Evolutionary conservation across 805 yeast genomes (phyloP), one percentile per base, ranked within the genome.

Genomic region (Metschnikowia kunwiensis): DNA sequence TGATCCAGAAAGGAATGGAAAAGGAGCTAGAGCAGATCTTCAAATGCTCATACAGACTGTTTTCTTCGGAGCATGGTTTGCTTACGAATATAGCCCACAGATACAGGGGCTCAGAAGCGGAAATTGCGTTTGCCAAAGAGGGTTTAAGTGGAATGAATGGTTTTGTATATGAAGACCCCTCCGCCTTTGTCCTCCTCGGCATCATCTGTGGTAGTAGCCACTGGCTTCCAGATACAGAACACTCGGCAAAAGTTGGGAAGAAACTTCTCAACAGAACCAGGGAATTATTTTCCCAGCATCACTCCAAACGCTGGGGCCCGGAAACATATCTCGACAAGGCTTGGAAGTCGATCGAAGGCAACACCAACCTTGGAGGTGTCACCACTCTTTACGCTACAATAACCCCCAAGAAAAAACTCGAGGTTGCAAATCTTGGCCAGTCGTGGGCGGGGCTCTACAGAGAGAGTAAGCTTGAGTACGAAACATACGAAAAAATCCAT

Each of bases 401-500:
- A 10, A 18, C 11, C 5, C 36, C 36, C 2, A 10, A 5, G n/a
- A 12, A 26, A 5, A 5, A 19, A 21, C 14, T 26, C 24, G 8
- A n/a, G 15, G 21, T 32, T 9, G 29, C 36, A 5, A 32, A 32
- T 15, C 19, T 32, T 13, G 36, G 36, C n/a, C 14, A 6, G 20
- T 13, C 24, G 2, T 32, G 36, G 36, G 36, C 36, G 5, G 36
- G 36, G 5, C 25, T 32, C 9, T 32, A 26, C 11, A 12, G 30
- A 5, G 13, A 26, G 9, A 30, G 36, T 7, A 16, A 9, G 10
- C 19, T 32, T 5, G n/a, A 26, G 2, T 7, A 7, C 11, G 9
- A 15, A 3, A 32, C 36, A 5, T 8, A 7, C 6, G 14, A 10
- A 15, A 10, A 5, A 20, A 11, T 20, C 11, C 36, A 32, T 21